Conservation (phyloP, 2,329 filamentous ascomycete species). For the Monosporascus sp. region DNA sequence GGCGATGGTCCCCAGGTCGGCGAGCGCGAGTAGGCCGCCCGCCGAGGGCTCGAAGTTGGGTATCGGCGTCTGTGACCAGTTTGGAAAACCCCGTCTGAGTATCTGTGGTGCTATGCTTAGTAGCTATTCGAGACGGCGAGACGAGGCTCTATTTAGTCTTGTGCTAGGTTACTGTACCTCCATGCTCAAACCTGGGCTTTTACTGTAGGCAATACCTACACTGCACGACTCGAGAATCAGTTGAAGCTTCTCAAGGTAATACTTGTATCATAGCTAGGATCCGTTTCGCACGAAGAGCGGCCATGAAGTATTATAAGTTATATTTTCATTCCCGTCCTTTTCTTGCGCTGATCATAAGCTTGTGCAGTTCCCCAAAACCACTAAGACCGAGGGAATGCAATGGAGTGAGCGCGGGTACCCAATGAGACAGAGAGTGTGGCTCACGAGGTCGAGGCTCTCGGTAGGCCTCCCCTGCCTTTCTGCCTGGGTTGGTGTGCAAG, state of each 20-base stretch:
- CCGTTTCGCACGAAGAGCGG: no score
- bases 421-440: background rate
- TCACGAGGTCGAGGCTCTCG: background rate
- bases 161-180: no score
- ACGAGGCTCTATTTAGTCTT: no score
- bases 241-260: no score
- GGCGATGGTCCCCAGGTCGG: slow-evolving; percentile 52
- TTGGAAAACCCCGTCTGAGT: slow-evolving; percentile 28
- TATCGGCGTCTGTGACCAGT: slow-evolving; percentile 42
- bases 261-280: no score
- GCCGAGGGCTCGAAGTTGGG: slow-evolving; percentile 42
- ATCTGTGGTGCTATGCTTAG: background rate
- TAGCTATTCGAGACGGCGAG: no score
- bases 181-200: no score
- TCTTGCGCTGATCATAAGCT: background rate
- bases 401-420: background rate
- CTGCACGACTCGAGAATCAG: no score
- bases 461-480: background rate
- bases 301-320: background rate
- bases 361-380: background rate
- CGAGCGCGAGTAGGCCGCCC: slow-evolving; percentile 52
- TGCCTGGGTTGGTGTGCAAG: background rate
- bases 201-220: no score
- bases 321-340: background rate
- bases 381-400: background rate